Evolutionary conservation across 2,329 filamentous ascomycete genomes (phyloP), one percentile per base, ranked within the genome.

Genomic region (Arthroderma uncinatum): DNA sequence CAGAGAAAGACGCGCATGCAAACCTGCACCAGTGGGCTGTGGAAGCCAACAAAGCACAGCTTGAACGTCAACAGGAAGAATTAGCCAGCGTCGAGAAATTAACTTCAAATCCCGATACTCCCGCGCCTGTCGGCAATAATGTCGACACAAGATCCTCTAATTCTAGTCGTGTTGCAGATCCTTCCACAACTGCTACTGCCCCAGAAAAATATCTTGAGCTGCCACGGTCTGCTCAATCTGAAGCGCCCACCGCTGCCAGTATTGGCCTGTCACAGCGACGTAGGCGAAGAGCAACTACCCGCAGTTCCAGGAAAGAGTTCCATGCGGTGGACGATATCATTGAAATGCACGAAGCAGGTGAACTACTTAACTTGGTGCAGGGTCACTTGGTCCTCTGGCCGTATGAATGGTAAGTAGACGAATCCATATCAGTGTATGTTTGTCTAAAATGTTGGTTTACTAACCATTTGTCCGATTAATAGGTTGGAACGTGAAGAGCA

Each of bases 361-460:
- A 88, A 64, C 73, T 97, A 63, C 76, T 96, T 63, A 81, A 82
- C 61, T 75, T 93, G 74, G 81, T 93, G 25, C 92, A 97, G 71
- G 93, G 93, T 1, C 84, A 91, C 68, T 71, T 98, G 55, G 91
- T 98, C 25, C 76, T 89, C 62, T 98, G 94, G 77, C 93, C 93
- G 4, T 95, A 97, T 71, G 89, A 98, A 66, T 98, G 94, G 82
- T 81, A 70, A 63, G 76, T 70, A 42, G 21, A 53, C 57, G 52
- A 25, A 28, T 12, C 28, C 19, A 14, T 21, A 7, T 12, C 21
- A 21, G 2, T 5, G 10, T 33, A 19, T 23, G 25, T 8, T 8
- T 39, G 50, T 14, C 28, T 47, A 28, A 16, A 12, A 53, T n/a
- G 58, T 34, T 16, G 16, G 34, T 23, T 39, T 50, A 55, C 48